Evolutionary conservation across 176 grass and related monocot species (phyloP), one percentile per base, ranked within the genome.

Genomic region (Avena insularis): DNA sequence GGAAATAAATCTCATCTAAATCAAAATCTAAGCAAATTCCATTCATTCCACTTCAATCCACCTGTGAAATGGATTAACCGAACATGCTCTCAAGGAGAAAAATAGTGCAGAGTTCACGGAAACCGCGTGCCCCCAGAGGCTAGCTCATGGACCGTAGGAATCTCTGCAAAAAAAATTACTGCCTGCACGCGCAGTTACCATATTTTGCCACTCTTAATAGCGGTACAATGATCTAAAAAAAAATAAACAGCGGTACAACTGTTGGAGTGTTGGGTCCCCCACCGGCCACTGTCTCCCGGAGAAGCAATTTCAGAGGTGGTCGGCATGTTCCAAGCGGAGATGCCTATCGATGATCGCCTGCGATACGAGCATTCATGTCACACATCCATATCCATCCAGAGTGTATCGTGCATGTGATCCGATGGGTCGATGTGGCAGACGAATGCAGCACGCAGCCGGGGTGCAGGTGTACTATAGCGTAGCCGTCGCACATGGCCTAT

Each of bases 221-320:
- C 31, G 10, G 33, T 13, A 5, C 36, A 23, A 40, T 3, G 33
- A 35, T 35, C 33, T 35, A 2, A 35, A 35, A 35, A 33, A 35
- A 35, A 35, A 25, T 25, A 25, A 43, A 43, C 6, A 56, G 53
- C 31, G 10, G 33, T 13, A 5, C 36, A 23, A 40, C 33, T 35
- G 33, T 35, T 35, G 33, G 33, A 35, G 12, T 79, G n/a, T 62
- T 47, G 58, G 78, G 78, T 47, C 78, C 78, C 77, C 78, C 4
- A n/a, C 35, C 63, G 23, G 79, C 46, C 47, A 23, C 27, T 21
- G 29, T 20, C 23, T 66, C 46, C 48, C 47, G 5, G 20, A n/a
- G 48, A 66, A 58, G 53, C 35, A 58, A 58, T 58, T 40, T 10
- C 9, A 15, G 57, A n/a, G 48, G 80, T 16, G 33, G 11, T 17